phyloP scores from a whole-genome alignment of 495 filamentous ascomycete species.

The Aspergillus egyptiacus region DNA sequence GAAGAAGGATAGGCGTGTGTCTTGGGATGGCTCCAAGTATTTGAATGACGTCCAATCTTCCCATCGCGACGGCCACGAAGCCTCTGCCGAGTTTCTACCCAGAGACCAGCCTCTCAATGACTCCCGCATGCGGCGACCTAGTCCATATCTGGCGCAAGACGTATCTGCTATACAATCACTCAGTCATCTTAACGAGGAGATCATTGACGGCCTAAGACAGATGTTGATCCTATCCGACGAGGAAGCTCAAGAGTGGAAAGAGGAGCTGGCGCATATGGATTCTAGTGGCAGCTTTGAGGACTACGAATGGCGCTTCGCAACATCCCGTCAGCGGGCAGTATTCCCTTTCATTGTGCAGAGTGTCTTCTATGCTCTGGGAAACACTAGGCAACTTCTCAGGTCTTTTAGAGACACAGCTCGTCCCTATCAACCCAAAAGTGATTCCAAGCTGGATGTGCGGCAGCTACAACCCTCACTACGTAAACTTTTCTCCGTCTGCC shows the following conservation, averaged over 20 bases:
- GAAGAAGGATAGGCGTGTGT: conserved; percentile 37
- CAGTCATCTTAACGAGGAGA: conserved; percentile 39
- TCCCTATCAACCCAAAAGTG: conserved; percentile 4
- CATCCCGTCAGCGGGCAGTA: conserved; percentile 33
- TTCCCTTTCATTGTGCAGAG: conserved; percentile 65
- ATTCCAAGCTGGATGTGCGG: conserved; percentile 25
- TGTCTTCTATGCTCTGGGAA: conserved; percentile 66
- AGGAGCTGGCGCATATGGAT: conserved; percentile 38
- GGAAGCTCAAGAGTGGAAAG: conserved; percentile 36
- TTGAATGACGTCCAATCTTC: conserved; percentile 24
- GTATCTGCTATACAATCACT: conserved; percentile 31
- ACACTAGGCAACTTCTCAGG: conserved; percentile 53
- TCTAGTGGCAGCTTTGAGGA: conserved; percentile 35
- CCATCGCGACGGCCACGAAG: conserved; percentile 13
- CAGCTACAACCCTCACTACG: conserved; percentile 30
- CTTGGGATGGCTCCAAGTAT: conserved; percentile 41
- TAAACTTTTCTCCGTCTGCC: conserved; percentile 35
- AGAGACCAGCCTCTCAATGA: conserved; percentile 21
- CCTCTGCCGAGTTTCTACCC: conserved; percentile 2
- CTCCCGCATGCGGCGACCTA: conserved; percentile 16
- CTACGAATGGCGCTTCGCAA: conserved; percentile 36
- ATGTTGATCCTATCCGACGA: conserved; percentile 33
- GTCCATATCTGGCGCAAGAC: conserved; percentile 10
- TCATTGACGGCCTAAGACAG: conserved; percentile 33
- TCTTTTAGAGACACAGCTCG: conserved; percentile 52